phyloP scores from a whole-genome alignment of 495 filamentous ascomycete genomes.

The Cryomyces minteri region DNA sequence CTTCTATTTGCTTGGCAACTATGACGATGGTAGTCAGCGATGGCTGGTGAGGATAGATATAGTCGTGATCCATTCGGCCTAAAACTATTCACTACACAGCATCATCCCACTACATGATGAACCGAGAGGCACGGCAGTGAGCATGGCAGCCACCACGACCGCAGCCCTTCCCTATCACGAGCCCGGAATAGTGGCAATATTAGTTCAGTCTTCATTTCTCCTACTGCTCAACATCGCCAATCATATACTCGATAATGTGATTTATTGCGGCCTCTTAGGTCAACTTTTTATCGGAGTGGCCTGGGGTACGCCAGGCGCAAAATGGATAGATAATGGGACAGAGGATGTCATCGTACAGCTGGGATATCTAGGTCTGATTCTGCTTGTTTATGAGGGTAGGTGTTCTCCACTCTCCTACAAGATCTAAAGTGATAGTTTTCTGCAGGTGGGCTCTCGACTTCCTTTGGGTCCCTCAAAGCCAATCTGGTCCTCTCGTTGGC shows the following conservation, averaged over 20 bases:
- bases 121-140: background rate
- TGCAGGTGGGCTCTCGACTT: slow-evolving; percentile 44
- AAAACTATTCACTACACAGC: too few species aligned
- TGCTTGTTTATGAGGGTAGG: slow-evolving; percentile 46
- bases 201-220: slow-evolving; percentile 45
- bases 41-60: too few species aligned
- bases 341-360: slow-evolving; percentile 43
- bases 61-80: too few species aligned
- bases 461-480: slow-evolving; percentile 33
- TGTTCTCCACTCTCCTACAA: slow-evolving; percentile 6
- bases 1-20: too few species aligned
- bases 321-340: slow-evolving; percentile 28
- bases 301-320: slow-evolving; percentile 42
- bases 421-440: slow-evolving; percentile 2
- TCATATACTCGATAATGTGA: slow-evolving; percentile 34
- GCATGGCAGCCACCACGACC: background rate
- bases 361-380: slow-evolving; percentile 60
- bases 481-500: slow-evolving; percentile 39
- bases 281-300: slow-evolving; percentile 55
- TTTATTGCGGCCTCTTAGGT: slow-evolving; percentile 59
- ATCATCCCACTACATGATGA: too few species aligned
- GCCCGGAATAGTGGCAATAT: slow-evolving; percentile 35
- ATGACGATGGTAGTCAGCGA: too few species aligned
- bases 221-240: slow-evolving; percentile 44
- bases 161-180: slow-evolving; percentile 30